These are phyloP conservation scores for Mucor piriformis DNA, from an alignment of 371 early-diverging fungal genomes.

Conservation along the genomic window DNA sequence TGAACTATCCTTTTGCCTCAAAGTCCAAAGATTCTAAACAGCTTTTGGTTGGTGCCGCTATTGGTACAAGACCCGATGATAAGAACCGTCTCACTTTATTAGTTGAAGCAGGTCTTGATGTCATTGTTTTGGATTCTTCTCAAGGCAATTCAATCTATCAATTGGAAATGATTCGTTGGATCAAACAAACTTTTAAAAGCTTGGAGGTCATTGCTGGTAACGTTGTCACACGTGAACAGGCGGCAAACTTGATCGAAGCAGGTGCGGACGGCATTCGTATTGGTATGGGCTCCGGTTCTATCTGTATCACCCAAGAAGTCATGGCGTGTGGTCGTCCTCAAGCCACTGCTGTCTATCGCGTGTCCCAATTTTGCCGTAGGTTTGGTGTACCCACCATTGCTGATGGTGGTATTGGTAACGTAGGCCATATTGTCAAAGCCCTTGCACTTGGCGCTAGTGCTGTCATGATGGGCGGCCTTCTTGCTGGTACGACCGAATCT, in stretches of 20 bases:
- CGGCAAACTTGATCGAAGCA: constrained; percentile 87
- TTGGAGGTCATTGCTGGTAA: constrained; percentile 95
- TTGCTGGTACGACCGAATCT: constrained; percentile 95
- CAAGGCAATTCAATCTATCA: constrained; percentile 95
- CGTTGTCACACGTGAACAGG: constrained; percentile 95
- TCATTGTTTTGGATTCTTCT: constrained; percentile 92
- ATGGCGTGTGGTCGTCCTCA: constrained; percentile 98
- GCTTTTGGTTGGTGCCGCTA: constrained; percentile 91
- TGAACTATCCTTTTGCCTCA: constrained; percentile 90
- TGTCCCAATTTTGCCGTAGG: constrained; percentile 86
- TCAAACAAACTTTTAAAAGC: constrained; percentile 78
- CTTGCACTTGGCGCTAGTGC: constrained; percentile 91
- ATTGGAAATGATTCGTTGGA: constrained; percentile 93
- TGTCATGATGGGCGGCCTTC: constrained; percentile 97
- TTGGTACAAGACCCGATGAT: constrained; percentile 92
- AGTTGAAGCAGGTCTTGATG: constrained; percentile 93
- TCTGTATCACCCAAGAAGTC: constrained; percentile 98
- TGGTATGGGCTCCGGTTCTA: constrained; percentile 97
- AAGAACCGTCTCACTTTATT: constrained; percentile 78
- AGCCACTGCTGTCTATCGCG: constrained; percentile 94
- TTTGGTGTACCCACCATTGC: constrained; percentile 96
- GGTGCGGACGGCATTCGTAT: constrained; percentile 95
- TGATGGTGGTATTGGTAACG: constrained; percentile 95
- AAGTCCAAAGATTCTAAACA: constrained; percentile 83
- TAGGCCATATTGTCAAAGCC: constrained; percentile 97